Conservation (phyloP, 1,284 basidiomycete genomes). For the Takashimella koratensis region DNA sequence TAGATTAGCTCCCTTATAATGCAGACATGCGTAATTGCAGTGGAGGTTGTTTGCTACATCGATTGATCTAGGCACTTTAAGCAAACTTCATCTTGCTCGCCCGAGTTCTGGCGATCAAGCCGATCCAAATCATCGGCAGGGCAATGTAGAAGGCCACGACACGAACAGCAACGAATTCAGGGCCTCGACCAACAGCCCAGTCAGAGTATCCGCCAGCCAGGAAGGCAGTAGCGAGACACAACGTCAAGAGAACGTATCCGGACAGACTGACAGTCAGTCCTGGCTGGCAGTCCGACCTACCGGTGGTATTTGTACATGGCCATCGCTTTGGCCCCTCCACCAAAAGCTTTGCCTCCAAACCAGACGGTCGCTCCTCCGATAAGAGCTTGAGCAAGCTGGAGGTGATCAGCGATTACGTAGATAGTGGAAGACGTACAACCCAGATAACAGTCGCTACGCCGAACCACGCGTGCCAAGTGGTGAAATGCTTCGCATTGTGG, state of each 20-base stretch:
- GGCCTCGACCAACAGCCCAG: conserved; percentile 23
- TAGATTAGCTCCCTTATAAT: neutral
- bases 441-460: conserved; percentile 32
- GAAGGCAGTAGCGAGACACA: conserved; percentile 37
- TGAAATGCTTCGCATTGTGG: conserved; percentile 40
- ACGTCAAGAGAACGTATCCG: conserved; percentile 40
- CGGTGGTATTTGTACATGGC: conserved; percentile 47
- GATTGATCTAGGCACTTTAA: too few species aligned
- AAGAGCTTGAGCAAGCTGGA: conserved; percentile 29
- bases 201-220: conserved; percentile 39
- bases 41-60: too few species aligned
- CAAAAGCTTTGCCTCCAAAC: conserved; percentile 26
- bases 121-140: conserved; percentile 33
- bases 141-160: conserved; percentile 39
- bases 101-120: conserved; percentile 30
- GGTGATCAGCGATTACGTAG: neutral
- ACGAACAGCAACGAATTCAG: conserved; percentile 11
- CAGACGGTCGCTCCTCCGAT: conserved; percentile 35
- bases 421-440: conserved; percentile 18
- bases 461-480: conserved; percentile 41
- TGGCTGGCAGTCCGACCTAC: conserved; percentile 22
- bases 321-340: conserved; percentile 35
- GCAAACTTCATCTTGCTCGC: conserved; percentile 34
- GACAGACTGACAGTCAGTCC: conserved; percentile 27
- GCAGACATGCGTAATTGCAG: neutral